Conservation (phyloP, 208 protist species). For the Trypanosoma platydactyli region DNA sequence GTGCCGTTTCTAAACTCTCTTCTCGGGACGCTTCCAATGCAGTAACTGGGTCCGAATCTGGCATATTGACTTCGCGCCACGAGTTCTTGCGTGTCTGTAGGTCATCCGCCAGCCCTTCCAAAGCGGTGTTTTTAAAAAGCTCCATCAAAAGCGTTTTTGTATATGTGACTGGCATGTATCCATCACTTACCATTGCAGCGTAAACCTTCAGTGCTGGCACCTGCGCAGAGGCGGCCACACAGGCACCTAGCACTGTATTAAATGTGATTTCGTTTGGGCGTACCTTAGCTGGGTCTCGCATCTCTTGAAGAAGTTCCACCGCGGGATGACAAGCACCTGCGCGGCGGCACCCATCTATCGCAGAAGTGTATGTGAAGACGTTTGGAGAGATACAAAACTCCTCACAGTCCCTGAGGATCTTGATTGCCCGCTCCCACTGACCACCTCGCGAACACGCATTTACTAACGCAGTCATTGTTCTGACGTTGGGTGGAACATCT, state of each 20-base stretch:
- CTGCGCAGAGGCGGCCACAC: slow-evolving; percentile 50
- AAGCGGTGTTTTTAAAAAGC: slow-evolving; percentile 51
- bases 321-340: slow-evolving; percentile 69
- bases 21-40: slow-evolving; percentile 52
- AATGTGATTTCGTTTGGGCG: slow-evolving; percentile 87
- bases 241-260: slow-evolving; percentile 80
- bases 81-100: slow-evolving; percentile 47
- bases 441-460: slow-evolving; percentile 54
- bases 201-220: slow-evolving; percentile 63
- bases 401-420: slow-evolving; percentile 73
- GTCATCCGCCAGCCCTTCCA: slow-evolving; percentile 66
- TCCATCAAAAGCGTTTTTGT: slow-evolving; percentile 54
- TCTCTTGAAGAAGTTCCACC: slow-evolving; percentile 53
- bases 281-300: slow-evolving; percentile 52
- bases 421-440: slow-evolving; percentile 73
- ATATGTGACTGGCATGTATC: slow-evolving; percentile 73
- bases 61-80: slow-evolving; percentile 42
- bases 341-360: slow-evolving; percentile 83
- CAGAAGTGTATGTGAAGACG: slow-evolving; percentile 88
- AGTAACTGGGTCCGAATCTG: slow-evolving; percentile 78
- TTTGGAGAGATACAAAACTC: slow-evolving; percentile 82
- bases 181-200: slow-evolving; percentile 76
- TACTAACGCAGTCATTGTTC: slow-evolving; percentile 75
- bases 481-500: slow-evolving; percentile 78
- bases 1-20: neutral